Evolutionary conservation across 2,329 filamentous ascomycete genomes (phyloP), one percentile per base, ranked within the genome.

Genomic region (Xylaria sp.): DNA sequence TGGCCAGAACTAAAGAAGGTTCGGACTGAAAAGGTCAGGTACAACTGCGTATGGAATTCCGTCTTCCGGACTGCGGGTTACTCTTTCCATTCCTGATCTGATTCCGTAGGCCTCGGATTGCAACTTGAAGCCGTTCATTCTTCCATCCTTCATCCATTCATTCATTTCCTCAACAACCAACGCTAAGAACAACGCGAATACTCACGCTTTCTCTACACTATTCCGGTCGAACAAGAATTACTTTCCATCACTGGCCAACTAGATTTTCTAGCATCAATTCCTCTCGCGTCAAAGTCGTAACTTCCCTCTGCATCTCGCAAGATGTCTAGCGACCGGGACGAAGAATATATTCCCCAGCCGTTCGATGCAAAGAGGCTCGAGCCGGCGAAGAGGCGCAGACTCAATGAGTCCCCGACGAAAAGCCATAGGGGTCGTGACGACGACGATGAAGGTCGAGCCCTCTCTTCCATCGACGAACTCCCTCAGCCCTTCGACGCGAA

Each of bases 401-500:
- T 73, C 60, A 75, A 74, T 34, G 60, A 68, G 42, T 76, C 76
- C 11, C 74, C 76, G 0, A 44, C 48, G 39, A 57, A 57, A 13
- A 61, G 51, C 72, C 37, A 42, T 10, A 74, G 65, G 70, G 73
- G 67, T 30, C 63, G 66, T 50, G 57, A 66, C 18, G 61, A 67
- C 30, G 54, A 37, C n/a, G 37, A 50, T 34, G 49, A 34, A 23
- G 60, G 58, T 47, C 46, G 64, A 48, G 66, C 68, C 49, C 65
- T 70, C 48, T 59, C 65, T 53, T 59, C 67, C 23, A 69, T 74
- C 52, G 76, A 78, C 59, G 75, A 77, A n/a, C 77, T 83, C 4
- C 83, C 83, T 7, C 82, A 85, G 63, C 82, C 83, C 4, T 86
- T 85, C 74, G 82, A 85, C 65, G 83, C 83, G 19, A 81, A 80